phyloP scores from a whole-genome alignment of 345 rosid genomes.

The Noccaea bulbosa region DNA sequence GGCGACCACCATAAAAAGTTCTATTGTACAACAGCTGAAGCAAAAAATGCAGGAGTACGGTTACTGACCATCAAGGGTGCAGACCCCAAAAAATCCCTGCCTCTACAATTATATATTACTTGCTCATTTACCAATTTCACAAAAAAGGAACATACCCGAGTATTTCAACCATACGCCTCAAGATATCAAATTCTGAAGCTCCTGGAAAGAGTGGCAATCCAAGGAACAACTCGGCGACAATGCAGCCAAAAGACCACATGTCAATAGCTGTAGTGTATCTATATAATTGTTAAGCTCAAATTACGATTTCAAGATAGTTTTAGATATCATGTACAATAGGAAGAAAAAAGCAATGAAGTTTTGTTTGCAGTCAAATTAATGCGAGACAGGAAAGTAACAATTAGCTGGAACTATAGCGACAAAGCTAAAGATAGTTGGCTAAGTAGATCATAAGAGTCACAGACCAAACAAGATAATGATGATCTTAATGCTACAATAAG shows the following conservation, averaged over 20 bases:
- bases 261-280: constrained; percentile 98
- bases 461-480: constrained; percentile 26
- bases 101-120: constrained; percentile 6
- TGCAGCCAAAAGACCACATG: constrained; percentile 99
- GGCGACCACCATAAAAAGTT: constrained; percentile 1
- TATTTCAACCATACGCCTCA: constrained; percentile 86
- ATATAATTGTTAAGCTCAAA: constrained; percentile 52
- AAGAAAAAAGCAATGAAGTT: constrained; percentile 3
- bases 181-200: constrained; percentile 96
- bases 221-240: constrained; percentile 97
- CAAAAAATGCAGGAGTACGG: constrained; percentile 18
- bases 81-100: constrained; percentile 20
- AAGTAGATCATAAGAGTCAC: constrained; percentile 15
- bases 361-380: constrained; percentile 20
- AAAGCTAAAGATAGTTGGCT: neutral
- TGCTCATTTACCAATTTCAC: constrained; percentile 23
- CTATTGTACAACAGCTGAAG: constrained; percentile 7
- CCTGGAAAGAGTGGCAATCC: constrained; percentile 99
- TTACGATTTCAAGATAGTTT: constrained; percentile 18
- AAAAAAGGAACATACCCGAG: constrained; percentile 69
- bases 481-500: constrained; percentile 23
- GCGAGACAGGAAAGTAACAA: constrained; percentile 4
- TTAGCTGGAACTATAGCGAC: constrained; percentile 24
- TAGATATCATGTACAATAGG: constrained; percentile 17
- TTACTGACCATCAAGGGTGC: constrained; percentile 11